Evolutionary conservation across 768 basidiomycete genomes (phyloP).

Genomic region (Lactifluus volemus): DNA sequence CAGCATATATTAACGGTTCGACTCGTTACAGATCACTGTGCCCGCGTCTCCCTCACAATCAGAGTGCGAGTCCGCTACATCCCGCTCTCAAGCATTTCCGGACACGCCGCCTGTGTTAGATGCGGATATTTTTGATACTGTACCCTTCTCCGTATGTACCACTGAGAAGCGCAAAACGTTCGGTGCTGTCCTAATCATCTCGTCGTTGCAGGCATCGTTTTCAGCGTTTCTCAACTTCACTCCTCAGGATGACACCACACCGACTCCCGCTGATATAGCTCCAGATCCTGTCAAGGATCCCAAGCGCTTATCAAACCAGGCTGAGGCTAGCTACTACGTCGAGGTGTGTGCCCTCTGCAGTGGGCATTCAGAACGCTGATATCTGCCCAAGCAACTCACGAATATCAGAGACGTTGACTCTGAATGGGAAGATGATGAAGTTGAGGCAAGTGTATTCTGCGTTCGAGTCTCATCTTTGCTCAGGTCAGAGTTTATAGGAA

Average conservation of each 20-base stretch:
- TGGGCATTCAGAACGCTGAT: not conserved
- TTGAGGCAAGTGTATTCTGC: slow-evolving; percentile 10
- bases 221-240: slow-evolving; percentile 10
- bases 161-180: not conserved
- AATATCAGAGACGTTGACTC: slow-evolving; percentile 19
- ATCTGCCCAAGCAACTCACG: slow-evolving; percentile 10
- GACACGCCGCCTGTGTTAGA: slow-evolving; percentile 19
- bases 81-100: slow-evolving; percentile 6
- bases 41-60: slow-evolving; percentile 15
- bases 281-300: not conserved
- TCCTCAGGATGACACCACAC: not conserved
- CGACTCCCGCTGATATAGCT: not conserved
- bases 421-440: slow-evolving; percentile 21
- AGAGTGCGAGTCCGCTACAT: slow-evolving; percentile 3
- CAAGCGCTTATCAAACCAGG: slow-evolving; percentile 8
- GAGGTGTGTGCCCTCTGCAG: slow-evolving; percentile 9
- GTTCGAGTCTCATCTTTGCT: not conserved
- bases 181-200: not conserved
- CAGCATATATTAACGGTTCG: not conserved
- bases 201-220: slow-evolving; percentile 15
- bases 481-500: slow-evolving; percentile 9
- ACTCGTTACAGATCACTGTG: not conserved
- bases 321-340: slow-evolving; percentile 19
- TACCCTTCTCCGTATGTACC: slow-evolving; percentile 19
- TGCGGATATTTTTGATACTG: slow-evolving; percentile 17